Conservation (phyloP, 2,329 filamentous ascomycete genomes). For the Beauveria caledonica region DNA sequence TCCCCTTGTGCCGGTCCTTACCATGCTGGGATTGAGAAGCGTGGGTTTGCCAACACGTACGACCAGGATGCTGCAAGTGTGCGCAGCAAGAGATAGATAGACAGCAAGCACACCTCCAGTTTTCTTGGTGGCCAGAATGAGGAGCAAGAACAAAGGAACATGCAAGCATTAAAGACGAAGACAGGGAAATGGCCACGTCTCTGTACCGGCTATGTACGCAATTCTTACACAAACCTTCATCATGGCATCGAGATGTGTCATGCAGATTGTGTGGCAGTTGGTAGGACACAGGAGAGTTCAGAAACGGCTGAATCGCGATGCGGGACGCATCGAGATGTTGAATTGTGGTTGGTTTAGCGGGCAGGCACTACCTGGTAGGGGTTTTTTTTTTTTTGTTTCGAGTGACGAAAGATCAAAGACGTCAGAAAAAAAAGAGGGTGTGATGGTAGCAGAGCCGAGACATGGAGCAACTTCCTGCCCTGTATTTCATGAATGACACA, state of each 20-base stretch:
- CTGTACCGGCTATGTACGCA: neutral
- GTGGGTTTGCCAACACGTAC: neutral
- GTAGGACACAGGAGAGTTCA: neutral
- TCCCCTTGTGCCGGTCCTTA: neutral
- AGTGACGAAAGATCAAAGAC: neutral
- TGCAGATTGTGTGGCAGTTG: neutral
- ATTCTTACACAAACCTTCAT: neutral
- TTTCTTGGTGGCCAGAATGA: neutral
- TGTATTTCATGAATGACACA: neutral
- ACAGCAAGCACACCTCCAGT: neutral
- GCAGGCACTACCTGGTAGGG: too few species aligned
- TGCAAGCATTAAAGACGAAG: neutral
- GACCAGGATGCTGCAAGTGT: neutral
- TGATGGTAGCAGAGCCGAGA: neutral
- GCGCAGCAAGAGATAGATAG: neutral
- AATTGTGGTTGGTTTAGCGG: neutral
- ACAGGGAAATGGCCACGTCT: neutral
- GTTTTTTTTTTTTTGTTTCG: neutral
- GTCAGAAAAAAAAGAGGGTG: constrained; percentile 1
- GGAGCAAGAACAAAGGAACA: neutral
- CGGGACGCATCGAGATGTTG: constrained; percentile 2
- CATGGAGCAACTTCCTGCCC: neutral
- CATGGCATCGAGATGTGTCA: neutral
- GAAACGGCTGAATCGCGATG: constrained; percentile 1
- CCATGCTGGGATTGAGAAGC: neutral